Evolutionary conservation across 257 asterid species (phyloP).

Genomic region (Penstemon eatonii): DNA sequence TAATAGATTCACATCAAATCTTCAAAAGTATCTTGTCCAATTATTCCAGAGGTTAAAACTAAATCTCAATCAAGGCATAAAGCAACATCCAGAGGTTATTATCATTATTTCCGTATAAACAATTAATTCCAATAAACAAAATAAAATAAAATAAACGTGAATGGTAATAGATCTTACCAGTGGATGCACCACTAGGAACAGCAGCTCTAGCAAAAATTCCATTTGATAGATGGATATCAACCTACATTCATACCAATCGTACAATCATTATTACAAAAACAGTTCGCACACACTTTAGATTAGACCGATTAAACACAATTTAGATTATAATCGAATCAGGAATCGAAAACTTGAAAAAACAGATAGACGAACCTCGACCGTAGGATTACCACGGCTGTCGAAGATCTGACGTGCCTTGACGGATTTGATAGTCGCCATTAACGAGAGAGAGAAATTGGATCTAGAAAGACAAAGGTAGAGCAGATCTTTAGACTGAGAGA

Average conservation of each 20-base stretch:
- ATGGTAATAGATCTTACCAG: constrained; percentile 53
- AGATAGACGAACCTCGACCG: constrained; percentile 63
- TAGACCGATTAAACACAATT: not conserved
- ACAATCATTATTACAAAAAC: not conserved
- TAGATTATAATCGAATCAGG: not conserved
- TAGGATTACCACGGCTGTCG: constrained; percentile 89
- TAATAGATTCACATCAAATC: no score
- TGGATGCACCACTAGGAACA: constrained; percentile 95
- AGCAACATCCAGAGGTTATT: no score
- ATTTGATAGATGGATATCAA: constrained; percentile 59
- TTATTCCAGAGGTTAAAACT: no score
- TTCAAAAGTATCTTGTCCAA: no score
- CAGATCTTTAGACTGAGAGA: not conserved
- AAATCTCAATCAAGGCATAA: no score
- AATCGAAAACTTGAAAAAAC: not conserved
- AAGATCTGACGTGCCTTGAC: constrained; percentile 84
- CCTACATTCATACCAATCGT: constrained; percentile 39
- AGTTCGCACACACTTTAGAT: not conserved
- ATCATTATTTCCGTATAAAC: no score
- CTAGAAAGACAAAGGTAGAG: constrained; percentile 1
- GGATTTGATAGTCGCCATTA: constrained; percentile 60
- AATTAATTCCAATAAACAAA: no score
- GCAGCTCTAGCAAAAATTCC: constrained; percentile 77
- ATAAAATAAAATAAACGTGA: not conserved
- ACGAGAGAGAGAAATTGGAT: constrained; percentile 14